Base-by-base conservation (phyloP, 1,139 yeast genomes). In the Suhomyces kunorum region DNA sequence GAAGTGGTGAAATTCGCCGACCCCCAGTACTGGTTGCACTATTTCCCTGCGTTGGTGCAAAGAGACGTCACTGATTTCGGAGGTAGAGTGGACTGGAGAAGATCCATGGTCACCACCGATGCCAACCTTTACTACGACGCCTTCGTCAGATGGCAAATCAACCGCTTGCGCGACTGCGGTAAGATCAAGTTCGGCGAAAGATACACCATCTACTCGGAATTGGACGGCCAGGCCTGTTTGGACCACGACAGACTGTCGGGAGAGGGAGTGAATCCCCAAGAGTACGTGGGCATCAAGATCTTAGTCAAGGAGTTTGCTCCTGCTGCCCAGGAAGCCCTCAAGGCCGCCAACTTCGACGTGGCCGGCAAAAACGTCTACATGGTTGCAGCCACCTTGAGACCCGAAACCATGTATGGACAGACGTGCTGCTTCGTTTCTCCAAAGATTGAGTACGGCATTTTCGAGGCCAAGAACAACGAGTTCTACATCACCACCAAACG, bases 371-470 rank as follows among this genome's bases (percentile, higher is more conserved):
- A 81, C 53, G 75, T 89, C 28, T 89, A 64, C 68, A 74, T 92
- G 48, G 89, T 94, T 40, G 98, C 99, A 46, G 98, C 98, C 27
- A 92, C 98, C 53, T 80, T 94, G 56, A 85, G 99, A 72, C 97
- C 99, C 27, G 99, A 92, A 71, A 92, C 99, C 53, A 88, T 94
- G 97, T 90, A 90, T 59, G 98, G 98, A 50, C 98, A 94, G 74
- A 86, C 96, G 3, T 87, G 96, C 75, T 90, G 98, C 76, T 94
- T 92, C 58, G 98, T 92, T 23, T 87, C 96, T 34, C 97, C 98
- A 58, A 89, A 87, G 71, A 87, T 92, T 56, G 80, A 78, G 40
- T 92, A 94, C 59, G 98, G 98, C 60, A 66, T 92, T 39, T 94
- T 87, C 61, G 87, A 88, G 61, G 95, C 90, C 43, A 95, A 95